phyloP scores from a whole-genome alignment of 306 rosid genomes.

The Corylus americana region DNA sequence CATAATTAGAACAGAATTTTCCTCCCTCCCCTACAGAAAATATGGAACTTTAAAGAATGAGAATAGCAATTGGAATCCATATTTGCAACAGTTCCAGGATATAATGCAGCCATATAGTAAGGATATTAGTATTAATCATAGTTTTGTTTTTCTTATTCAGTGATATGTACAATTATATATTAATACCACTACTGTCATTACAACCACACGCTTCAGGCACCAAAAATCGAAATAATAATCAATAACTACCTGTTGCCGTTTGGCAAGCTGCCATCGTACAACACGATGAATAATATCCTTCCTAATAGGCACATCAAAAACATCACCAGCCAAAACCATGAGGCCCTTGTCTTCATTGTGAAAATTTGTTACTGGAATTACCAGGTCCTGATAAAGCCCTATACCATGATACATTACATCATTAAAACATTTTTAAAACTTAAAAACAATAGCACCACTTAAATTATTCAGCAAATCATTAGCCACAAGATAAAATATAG shows the following conservation, averaged over 20 bases:
- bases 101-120: not conserved
- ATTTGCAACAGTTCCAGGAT: not conserved
- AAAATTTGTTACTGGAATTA: constrained; percentile 90
- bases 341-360: constrained; percentile 80
- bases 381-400: constrained; percentile 82
- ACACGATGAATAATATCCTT: constrained; percentile 90
- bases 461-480: not conserved
- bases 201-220: constrained; percentile 19
- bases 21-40: not conserved
- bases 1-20: not conserved
- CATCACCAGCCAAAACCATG: constrained; percentile 90
- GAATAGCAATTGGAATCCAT: not conserved
- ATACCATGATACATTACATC: constrained; percentile 28
- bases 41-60: not conserved
- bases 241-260: constrained; percentile 73
- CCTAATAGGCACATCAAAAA: constrained; percentile 85
- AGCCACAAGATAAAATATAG: not conserved
- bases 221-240: constrained; percentile 20
- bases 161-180: constrained; percentile 14
- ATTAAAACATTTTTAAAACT: constrained; percentile 6
- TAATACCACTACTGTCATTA: constrained; percentile 21
- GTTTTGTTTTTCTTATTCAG: not conserved
- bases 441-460: constrained; percentile 13
- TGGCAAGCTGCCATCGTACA: constrained; percentile 94
- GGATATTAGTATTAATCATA: not conserved